These are phyloP conservation scores for Ceratobasidium sp. DNA, from an alignment of 1,284 basidiomycete genomes.

Conservation along the genomic window DNA sequence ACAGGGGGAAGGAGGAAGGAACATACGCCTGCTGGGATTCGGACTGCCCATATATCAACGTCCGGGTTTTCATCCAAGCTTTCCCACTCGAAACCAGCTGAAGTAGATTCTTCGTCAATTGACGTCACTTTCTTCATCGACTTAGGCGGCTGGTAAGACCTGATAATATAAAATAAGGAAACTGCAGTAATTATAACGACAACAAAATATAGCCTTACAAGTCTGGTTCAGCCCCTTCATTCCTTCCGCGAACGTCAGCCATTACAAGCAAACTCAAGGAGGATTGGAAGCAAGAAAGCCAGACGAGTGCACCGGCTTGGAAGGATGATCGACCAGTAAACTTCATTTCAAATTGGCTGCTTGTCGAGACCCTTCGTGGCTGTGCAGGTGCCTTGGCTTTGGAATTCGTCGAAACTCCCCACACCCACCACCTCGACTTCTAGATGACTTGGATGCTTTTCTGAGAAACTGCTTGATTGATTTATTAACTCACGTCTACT, in stretches of 20 bases:
- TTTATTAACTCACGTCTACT: not conserved
- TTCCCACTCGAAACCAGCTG: slow-evolving; percentile 42
- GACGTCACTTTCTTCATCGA: slow-evolving; percentile 26
- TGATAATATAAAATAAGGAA: not conserved
- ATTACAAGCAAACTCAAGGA: too few relatives aligned
- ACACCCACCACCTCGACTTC: not conserved
- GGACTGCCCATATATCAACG: slow-evolving; percentile 45
- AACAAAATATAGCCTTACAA: slow-evolving; percentile 5
- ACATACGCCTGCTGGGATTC: slow-evolving; percentile 44
- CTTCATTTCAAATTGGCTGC: slow-evolving; percentile 20
- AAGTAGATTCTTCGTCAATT: slow-evolving; percentile 11
- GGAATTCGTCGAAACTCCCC: not conserved
- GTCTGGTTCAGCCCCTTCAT: slow-evolving; percentile 25
- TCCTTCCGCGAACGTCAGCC: slow-evolving; percentile 2
- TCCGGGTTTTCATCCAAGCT: slow-evolving; percentile 39
- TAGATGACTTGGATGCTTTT: not conserved
- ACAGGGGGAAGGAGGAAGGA: not conserved
- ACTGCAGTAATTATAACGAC: not conserved
- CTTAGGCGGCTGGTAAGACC: slow-evolving; percentile 24
- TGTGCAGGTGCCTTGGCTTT: slow-evolving; percentile 11
- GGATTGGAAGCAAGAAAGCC: too few relatives aligned
- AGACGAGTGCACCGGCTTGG: not conserved
- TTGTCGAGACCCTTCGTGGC: slow-evolving; percentile 19
- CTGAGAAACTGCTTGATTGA: slow-evolving; percentile 12
- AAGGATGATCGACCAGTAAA: slow-evolving; percentile 34